phyloP scores from a whole-genome alignment of 106 monocot genomes.

The Xerophyta viscosa region DNA sequence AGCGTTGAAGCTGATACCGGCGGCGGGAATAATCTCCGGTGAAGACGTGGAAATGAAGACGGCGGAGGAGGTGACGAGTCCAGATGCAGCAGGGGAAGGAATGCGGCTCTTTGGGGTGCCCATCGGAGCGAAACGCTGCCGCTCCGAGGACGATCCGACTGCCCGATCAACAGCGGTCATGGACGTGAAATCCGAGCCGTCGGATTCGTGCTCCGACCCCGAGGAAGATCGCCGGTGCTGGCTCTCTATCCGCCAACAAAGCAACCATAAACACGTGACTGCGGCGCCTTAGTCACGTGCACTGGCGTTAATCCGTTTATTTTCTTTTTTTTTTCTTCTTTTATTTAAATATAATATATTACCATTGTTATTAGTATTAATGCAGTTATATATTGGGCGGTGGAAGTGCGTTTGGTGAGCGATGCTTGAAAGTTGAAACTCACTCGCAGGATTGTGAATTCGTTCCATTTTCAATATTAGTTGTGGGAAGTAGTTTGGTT shows the following conservation, averaged over 20 bases:
- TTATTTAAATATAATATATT: no score
- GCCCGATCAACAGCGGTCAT: background rate
- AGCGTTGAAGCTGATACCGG: background rate
- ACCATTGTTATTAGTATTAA: no score
- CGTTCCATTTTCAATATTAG: no score
- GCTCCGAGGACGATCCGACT: background rate
- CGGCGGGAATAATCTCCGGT: background rate
- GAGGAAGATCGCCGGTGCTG: background rate
- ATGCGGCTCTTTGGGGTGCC: constrained; percentile 17
- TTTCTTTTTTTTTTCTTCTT: no score
- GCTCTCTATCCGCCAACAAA: background rate
- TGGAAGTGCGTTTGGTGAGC: no score
- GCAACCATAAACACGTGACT: constrained; percentile 1
- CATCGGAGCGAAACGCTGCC: constrained; percentile 9
- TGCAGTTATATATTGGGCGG: no score
- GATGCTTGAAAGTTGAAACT: no score
- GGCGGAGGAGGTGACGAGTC: background rate
- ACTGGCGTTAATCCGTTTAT: no score
- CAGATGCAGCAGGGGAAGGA: no score
- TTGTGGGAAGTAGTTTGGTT: no score
- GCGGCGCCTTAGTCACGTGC: no score
- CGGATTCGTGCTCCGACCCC: constrained; percentile 3
- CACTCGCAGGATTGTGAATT: no score
- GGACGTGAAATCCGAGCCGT: constrained; percentile 6
- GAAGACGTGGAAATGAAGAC: background rate